phyloP scores from a whole-genome alignment of 345 rosid species.

The Gossypium thurberi region DNA sequence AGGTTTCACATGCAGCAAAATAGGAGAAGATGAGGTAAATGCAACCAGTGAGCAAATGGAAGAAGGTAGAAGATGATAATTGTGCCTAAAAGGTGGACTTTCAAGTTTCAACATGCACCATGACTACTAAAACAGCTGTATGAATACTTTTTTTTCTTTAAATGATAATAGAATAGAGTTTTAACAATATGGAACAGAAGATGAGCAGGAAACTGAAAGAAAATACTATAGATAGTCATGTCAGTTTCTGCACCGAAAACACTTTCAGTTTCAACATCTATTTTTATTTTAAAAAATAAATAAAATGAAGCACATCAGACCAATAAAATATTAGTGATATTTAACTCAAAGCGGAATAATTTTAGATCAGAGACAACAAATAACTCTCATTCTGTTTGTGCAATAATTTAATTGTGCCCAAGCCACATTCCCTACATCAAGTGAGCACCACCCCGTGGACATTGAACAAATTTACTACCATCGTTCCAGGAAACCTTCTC shows the following conservation, averaged over 20 bases:
- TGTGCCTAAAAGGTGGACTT: neutral
- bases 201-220: neutral
- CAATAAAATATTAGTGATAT: neutral
- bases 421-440: neutral
- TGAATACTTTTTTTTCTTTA: neutral
- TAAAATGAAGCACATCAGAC: neutral
- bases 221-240: neutral
- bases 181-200: neutral
- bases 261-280: neutral
- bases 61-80: neutral
- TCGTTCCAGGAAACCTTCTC: neutral
- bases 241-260: neutral
- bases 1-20: neutral
- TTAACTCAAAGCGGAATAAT: neutral
- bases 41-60: neutral
- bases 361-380: neutral
- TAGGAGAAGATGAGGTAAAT: neutral
- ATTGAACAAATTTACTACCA: neutral
- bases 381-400: neutral
- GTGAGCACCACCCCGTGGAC: neutral
- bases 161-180: neutral
- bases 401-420: neutral
- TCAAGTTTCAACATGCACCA: neutral
- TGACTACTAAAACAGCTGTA: neutral
- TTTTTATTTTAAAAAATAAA: neutral